Evolutionary conservation across 768 basidiomycete genomes (phyloP).

Genomic region (Amanita subjunquillea): DNA sequence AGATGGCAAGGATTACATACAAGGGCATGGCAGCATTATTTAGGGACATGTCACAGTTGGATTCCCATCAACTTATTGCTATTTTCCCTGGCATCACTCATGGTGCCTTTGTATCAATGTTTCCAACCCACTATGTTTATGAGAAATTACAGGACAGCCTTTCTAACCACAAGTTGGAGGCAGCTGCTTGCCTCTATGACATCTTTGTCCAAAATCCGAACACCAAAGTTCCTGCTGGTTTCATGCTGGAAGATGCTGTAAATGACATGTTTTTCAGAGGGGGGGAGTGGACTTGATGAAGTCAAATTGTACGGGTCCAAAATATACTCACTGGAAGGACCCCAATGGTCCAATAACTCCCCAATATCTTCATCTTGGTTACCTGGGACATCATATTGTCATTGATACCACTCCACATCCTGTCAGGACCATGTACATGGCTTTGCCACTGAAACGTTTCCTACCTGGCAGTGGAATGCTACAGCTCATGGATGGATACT

Average conservation of each 20-base stretch:
- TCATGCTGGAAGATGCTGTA: slow-evolving; percentile 11
- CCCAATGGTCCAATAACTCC: too few species aligned
- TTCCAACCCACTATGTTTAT: slow-evolving; percentile 9
- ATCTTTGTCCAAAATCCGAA: slow-evolving; percentile 8
- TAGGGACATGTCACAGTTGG: slow-evolving; percentile 2
- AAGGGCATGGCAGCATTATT: background rate
- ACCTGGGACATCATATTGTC: background rate
- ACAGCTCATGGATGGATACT: slow-evolving; percentile 9
- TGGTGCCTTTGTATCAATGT: slow-evolving; percentile 4
- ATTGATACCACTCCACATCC: slow-evolving; percentile 5
- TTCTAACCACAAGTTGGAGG: slow-evolving; percentile 7
- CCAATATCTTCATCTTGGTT: too few species aligned
- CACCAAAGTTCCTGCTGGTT: slow-evolving; percentile 8
- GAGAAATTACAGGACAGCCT: slow-evolving; percentile 8
- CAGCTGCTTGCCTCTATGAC: slow-evolving; percentile 7
- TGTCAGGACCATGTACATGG: slow-evolving; percentile 2
- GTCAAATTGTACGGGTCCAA: slow-evolving; percentile 6
- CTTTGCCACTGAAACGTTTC: slow-evolving; percentile 7
- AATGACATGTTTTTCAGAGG: slow-evolving; percentile 9
- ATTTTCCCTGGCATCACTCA: slow-evolving; percentile 8
- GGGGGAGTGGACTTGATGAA: slow-evolving; percentile 9
- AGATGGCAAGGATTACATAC: slow-evolving; percentile 1
- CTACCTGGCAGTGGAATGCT: slow-evolving; percentile 3
- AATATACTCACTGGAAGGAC: slow-evolving; percentile 3
- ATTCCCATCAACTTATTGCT: slow-evolving; percentile 7